Base-by-base conservation (phyloP, 768 basidiomycete genomes). In the Phlegmacium glaucopus region DNA sequence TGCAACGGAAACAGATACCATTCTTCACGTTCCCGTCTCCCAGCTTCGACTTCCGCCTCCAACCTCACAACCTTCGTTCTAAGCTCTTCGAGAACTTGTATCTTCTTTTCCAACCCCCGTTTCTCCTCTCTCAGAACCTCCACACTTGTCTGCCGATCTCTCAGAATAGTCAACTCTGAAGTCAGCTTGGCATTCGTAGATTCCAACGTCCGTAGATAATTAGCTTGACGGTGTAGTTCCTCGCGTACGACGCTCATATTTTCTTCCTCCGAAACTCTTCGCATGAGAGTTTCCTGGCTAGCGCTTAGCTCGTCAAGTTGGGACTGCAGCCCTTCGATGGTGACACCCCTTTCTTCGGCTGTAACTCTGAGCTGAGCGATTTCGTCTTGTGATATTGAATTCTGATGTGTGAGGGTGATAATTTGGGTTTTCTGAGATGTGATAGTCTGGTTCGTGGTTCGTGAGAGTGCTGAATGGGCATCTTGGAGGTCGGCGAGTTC, bases 111-210 rank as follows among this genome's bases (percentile, higher is more conserved):
- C 37, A 91, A 61, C 0, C 73, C 72, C 5, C 80, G 72, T 51
- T 90, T 89, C 65, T 91, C 85, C 60, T 91, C 90, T 27, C 77
- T 71, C 29, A 92, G 59, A 2, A 91, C 82, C 49, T 88, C 87
- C 3, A 87, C 65, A 52, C 78, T 83, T 6, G 72, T 64, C n/a
- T 82, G 70, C 1, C 77, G 70, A 50, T 80, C 80, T 28, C 78
- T 72, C 12, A 87, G 70, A 9, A 70, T 53, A 6, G 61, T 62
- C 12, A 89, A 55, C 54, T 91, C 86, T 0, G 72, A 58, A 3
- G 60, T 72, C 44, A 87, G 63, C 50, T 72, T 77, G 1, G 75
- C 64, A 50, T 90, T 90, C 3, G 71, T 70, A 6, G 68, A 57
- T 59, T 91, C 87, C 0, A 90, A 67, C 0, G 68, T 71, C 0